These are phyloP conservation scores for Helotiales sp. DNA, from an alignment of 2,329 filamentous ascomycete genomes.

Conservation along the genomic window DNA sequence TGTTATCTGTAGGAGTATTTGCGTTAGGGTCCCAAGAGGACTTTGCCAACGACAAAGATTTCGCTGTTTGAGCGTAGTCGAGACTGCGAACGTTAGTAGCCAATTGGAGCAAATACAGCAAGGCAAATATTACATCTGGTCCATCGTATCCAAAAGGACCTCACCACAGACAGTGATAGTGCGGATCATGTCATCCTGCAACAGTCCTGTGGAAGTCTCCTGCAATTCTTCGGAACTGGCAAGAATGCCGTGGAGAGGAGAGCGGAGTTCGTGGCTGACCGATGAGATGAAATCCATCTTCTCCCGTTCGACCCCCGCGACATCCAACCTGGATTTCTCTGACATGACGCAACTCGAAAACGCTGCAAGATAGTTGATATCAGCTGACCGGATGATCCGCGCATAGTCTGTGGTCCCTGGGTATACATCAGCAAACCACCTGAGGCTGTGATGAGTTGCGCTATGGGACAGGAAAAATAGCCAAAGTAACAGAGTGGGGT, in stretches of 20 bases:
- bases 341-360: constrained; percentile 61
- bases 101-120: neutral
- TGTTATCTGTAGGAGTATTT: neutral
- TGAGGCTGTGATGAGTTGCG: no score
- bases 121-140: constrained; percentile 51
- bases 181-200: constrained; percentile 51
- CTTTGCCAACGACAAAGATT: neutral
- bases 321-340: constrained; percentile 56
- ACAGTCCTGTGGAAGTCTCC: constrained; percentile 51
- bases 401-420: constrained; percentile 8
- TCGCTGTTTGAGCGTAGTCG: constrained; percentile 41
- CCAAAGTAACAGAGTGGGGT: no score
- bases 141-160: constrained; percentile 57
- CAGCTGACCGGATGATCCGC: constrained; percentile 1
- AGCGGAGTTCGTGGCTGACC: constrained; percentile 64
- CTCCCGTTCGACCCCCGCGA: constrained; percentile 44
- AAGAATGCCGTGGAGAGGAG: constrained; percentile 63
- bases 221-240: constrained; percentile 56
- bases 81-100: constrained; percentile 45
- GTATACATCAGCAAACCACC: neutral
- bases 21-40: neutral
- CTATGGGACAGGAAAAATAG: no score
- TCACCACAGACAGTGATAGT: constrained; percentile 55
- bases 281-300: constrained; percentile 64
- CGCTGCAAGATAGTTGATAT: constrained; percentile 39